Evolutionary conservation across 208 protist genomes (phyloP).

Genomic region (Trypanosoma mega): DNA sequence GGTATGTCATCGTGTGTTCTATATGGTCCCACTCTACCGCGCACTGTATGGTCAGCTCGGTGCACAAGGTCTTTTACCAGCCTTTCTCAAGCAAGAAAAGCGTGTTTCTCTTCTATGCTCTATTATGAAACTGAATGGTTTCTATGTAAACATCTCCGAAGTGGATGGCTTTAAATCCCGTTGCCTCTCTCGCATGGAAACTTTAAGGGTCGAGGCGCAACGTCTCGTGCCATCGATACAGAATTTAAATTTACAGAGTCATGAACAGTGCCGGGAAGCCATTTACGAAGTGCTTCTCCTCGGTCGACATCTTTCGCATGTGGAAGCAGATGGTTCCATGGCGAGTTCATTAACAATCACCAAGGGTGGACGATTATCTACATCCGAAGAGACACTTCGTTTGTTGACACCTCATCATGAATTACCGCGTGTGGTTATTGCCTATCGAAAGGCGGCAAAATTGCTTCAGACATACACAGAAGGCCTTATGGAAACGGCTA

Average conservation of each 20-base stretch:
- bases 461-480: conserved; percentile 88
- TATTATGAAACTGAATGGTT: conserved; percentile 71
- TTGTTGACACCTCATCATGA: conserved; percentile 69
- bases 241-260: conserved; percentile 87
- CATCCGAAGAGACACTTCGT: conserved; percentile 85
- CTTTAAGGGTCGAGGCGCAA: conserved; percentile 30
- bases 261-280: conserved; percentile 74
- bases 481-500: conserved; percentile 78
- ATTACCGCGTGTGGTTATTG: conserved; percentile 67
- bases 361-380: conserved; percentile 85
- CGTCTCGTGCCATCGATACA: conserved; percentile 46
- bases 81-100: conserved; percentile 87
- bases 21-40: conserved; percentile 74
- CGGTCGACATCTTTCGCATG: conserved; percentile 47
- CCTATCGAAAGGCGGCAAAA: conserved; percentile 84
- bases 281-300: conserved; percentile 87
- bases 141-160: conserved; percentile 58
- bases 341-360: conserved; percentile 46
- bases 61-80: conserved; percentile 70
- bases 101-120: conserved; percentile 72
- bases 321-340: conserved; percentile 5
- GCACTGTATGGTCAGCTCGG: conserved; percentile 78
- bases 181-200: conserved; percentile 54
- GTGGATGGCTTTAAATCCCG: conserved; percentile 54
- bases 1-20: conserved; percentile 69